phyloP scores from a whole-genome alignment of 1,284 basidiomycete species.

The Pyrrhoderma lamaoense region DNA sequence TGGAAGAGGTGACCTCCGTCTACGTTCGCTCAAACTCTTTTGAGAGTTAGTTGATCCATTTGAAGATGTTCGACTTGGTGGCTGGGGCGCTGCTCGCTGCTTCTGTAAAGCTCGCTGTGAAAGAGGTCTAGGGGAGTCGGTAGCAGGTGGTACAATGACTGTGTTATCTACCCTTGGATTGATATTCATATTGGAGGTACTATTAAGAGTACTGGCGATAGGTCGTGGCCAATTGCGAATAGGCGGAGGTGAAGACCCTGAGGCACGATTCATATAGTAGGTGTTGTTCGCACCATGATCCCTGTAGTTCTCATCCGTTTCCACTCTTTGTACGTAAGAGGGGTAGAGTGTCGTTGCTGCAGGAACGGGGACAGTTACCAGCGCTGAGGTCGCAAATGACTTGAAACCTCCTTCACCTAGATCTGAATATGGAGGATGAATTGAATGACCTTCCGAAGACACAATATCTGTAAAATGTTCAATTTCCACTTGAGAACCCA shows the following conservation, averaged over 20 bases:
- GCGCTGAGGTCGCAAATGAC: no score
- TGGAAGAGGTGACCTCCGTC: neutral
- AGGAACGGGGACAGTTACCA: no score
- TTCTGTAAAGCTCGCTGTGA: slow-evolving; percentile 13
- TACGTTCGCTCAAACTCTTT: neutral
- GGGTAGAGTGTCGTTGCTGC: slow-evolving; percentile 22
- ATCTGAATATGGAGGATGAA: slow-evolving; percentile 18
- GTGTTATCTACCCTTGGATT: neutral
- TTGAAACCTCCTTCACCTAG: no score
- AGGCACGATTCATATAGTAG: slow-evolving; percentile 16
- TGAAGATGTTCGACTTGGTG: slow-evolving; percentile 1
- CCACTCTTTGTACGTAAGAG: slow-evolving; percentile 22
- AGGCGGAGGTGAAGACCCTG: slow-evolving; percentile 34
- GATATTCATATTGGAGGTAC: slow-evolving; percentile 12
- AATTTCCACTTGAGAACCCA: slow-evolving; percentile 37
- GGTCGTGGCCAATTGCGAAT: slow-evolving; percentile 50
- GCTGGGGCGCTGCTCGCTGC: slow-evolving; percentile 3
- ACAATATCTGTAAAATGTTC: slow-evolving; percentile 37
- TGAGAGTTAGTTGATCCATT: slow-evolving; percentile 7
- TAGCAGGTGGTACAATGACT: neutral
- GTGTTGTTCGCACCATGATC: neutral
- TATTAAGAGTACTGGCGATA: slow-evolving; percentile 7
- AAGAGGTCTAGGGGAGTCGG: slow-evolving; percentile 3
- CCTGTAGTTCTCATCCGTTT: slow-evolving; percentile 14
- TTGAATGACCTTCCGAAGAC: slow-evolving; percentile 22